Evolutionary conservation across 2,329 filamentous ascomycete genomes (phyloP).

Genomic region (Colletotrichum simmondsii): DNA sequence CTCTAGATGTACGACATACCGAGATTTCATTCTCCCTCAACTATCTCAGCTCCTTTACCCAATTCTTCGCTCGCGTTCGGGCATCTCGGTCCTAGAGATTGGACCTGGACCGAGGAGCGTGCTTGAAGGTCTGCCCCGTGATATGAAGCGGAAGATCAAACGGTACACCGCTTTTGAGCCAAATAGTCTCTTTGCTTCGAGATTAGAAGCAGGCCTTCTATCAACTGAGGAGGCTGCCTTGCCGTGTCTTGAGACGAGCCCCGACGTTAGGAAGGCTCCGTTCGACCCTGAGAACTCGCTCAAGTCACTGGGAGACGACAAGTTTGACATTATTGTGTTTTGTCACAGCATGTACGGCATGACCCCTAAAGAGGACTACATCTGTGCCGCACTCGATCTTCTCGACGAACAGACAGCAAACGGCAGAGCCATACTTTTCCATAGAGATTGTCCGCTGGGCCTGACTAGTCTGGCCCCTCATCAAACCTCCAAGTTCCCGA

Average conservation of each 20-base stretch:
- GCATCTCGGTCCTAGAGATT: conserved; percentile 67
- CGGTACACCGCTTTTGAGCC: conserved; percentile 67
- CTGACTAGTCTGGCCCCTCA: conserved; percentile 61
- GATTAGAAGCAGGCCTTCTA: conserved; percentile 55
- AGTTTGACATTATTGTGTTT: conserved; percentile 68
- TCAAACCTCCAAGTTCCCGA: conserved; percentile 57
- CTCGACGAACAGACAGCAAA: conserved; percentile 51
- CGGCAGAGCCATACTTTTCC: conserved; percentile 65
- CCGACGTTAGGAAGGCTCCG: conserved; percentile 49
- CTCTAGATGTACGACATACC: conserved; percentile 52
- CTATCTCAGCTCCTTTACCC: conserved; percentile 53
- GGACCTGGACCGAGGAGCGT: conserved; percentile 68
- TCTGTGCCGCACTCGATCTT: conserved; percentile 59
- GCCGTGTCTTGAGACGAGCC: conserved; percentile 50
- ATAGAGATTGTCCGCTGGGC: conserved; percentile 57
- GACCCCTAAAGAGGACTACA: conserved; percentile 55
- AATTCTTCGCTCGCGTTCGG: conserved; percentile 51
- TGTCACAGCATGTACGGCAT: conserved; percentile 75
- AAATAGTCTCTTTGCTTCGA: conserved; percentile 55
- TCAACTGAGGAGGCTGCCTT: conserved; percentile 45
- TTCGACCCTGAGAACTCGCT: conserved; percentile 49
- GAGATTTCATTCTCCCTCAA: conserved; percentile 63
- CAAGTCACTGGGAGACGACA: conserved; percentile 42
- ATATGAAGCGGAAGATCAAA: conserved; percentile 54
- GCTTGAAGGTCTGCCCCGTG: conserved; percentile 57